Evolutionary conservation across 345 rosid species (phyloP).

Genomic region (Excoecaria cochinchinensis): DNA sequence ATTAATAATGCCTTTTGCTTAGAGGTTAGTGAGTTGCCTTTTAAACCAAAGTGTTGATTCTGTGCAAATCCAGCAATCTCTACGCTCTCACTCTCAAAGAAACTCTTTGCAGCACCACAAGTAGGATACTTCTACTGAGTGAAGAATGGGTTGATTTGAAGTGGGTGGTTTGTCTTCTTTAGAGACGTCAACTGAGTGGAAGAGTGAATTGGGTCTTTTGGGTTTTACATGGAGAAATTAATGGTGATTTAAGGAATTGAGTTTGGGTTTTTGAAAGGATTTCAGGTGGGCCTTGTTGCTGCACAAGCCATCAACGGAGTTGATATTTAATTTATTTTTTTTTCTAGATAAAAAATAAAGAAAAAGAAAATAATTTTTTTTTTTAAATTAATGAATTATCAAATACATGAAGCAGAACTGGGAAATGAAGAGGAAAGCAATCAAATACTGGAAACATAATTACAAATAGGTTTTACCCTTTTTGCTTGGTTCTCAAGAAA

Average conservation of each 20-base stretch:
- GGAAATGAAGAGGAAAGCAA: no score
- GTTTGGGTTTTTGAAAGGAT: no score
- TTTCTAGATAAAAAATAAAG: no score
- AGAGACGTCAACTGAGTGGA: constrained; percentile 65
- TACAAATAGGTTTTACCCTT: no score
- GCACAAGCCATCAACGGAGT: no score
- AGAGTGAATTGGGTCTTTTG: constrained; percentile 24
- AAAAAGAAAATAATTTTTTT: no score
- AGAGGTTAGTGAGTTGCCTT: constrained; percentile 84
- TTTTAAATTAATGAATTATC: no score
- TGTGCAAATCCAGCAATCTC: constrained; percentile 98
- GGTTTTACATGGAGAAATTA: constrained; percentile 23
- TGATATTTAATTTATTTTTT: no score
- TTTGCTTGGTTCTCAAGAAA: no score
- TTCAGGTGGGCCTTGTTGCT: no score
- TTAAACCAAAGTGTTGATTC: constrained; percentile 88
- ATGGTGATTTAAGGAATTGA: constrained; percentile 27
- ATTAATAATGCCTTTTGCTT: constrained; percentile 84
- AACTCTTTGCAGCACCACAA: constrained; percentile 84
- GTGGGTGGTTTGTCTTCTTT: constrained; percentile 58
- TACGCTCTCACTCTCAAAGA: constrained; percentile 84
- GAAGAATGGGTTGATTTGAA: constrained; percentile 23
- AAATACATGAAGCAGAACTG: no score
- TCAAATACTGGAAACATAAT: no score
- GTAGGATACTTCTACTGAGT: constrained; percentile 79